phyloP scores from a whole-genome alignment of 805 yeast genomes.

The Babjeviella inositovora region DNA sequence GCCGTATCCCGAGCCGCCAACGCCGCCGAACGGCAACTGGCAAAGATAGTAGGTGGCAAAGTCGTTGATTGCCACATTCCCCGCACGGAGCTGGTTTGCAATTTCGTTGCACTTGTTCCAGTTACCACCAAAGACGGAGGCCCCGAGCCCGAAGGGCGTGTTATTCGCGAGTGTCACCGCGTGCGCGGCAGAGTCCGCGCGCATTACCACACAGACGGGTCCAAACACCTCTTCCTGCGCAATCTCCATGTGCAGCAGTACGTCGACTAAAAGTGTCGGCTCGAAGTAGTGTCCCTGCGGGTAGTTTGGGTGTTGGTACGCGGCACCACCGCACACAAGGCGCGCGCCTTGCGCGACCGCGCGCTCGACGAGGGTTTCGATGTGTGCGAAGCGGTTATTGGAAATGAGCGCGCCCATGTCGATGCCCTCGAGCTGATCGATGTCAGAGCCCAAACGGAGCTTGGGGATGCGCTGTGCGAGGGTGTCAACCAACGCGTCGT shows the following conservation, averaged over 20 bases:
- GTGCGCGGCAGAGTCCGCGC: conserved; percentile 46
- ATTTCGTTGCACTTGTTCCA: conserved; percentile 41
- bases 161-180: conserved; percentile 70
- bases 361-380: conserved; percentile 52
- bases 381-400: conserved; percentile 49
- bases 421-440: conserved; percentile 78
- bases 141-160: conserved; percentile 83
- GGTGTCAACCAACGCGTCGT: conserved; percentile 42
- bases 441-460: conserved; percentile 75
- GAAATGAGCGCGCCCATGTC: conserved; percentile 96
- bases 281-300: conserved; percentile 90
- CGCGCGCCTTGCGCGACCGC: conserved; percentile 77
- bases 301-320: conserved; percentile 75
- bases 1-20: conserved; percentile 87
- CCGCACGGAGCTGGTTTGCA: conserved; percentile 53
- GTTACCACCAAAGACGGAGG: conserved; percentile 69
- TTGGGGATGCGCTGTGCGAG: conserved; percentile 39
- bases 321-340: conserved; percentile 66
- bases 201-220: conserved; percentile 71
- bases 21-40: conserved; percentile 96
- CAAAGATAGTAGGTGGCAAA: conserved; percentile 94
- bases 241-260: conserved; percentile 58
- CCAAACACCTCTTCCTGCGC: conserved; percentile 92
- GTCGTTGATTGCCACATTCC: conserved; percentile 94
- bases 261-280: conserved; percentile 81